These are phyloP conservation scores for Aspergillus bridgeri DNA, from an alignment of 495 filamentous ascomycete genomes.

Conservation along the genomic window DNA sequence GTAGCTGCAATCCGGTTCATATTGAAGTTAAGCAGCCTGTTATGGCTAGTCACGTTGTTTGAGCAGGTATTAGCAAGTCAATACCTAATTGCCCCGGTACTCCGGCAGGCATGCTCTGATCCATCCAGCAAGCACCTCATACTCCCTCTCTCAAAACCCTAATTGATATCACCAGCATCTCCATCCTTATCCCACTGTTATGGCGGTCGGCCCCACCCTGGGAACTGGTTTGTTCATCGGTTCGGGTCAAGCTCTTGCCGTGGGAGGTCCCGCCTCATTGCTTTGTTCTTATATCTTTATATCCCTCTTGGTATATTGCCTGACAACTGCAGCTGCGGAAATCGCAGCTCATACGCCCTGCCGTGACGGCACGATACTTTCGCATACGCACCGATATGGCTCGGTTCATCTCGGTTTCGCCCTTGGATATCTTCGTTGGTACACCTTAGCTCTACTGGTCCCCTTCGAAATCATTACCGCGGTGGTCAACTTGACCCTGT, in stretches of 20 bases:
- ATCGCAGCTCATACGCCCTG: slow-evolving; percentile 59
- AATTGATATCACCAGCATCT: neutral
- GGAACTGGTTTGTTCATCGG: slow-evolving; percentile 42
- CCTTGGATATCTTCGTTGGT: slow-evolving; percentile 61
- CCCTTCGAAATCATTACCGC: slow-evolving; percentile 75
- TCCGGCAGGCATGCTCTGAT: too few species aligned
- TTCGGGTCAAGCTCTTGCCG: slow-evolving; percentile 37
- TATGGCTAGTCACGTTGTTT: neutral
- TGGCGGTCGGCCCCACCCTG: slow-evolving; percentile 37
- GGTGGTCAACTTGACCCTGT: slow-evolving; percentile 77
- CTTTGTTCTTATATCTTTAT: slow-evolving; percentile 40
- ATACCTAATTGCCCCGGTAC: too few species aligned
- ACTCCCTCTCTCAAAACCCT: neutral
- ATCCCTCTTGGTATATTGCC: slow-evolving; percentile 55
- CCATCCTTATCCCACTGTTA: slow-evolving; percentile 19
- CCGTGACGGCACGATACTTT: slow-evolving; percentile 52
- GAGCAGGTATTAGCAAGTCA: neutral
- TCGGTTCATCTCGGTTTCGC: slow-evolving; percentile 50
- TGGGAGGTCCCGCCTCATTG: slow-evolving; percentile 40
- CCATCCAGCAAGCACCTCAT: neutral
- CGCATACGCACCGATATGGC: slow-evolving; percentile 52
- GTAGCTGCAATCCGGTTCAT: neutral
- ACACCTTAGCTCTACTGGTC: slow-evolving; percentile 63
- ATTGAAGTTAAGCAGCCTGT: too few species aligned
- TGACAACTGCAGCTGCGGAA: slow-evolving; percentile 60